A percentile compares a stretch with the other conserved stretches of the same genome.
These are phyloP conservation scores for Talaromyces funiculosus DNA, from an alignment of 2,329 filamentous ascomycete species.

Conservation along the genomic window DNA sequence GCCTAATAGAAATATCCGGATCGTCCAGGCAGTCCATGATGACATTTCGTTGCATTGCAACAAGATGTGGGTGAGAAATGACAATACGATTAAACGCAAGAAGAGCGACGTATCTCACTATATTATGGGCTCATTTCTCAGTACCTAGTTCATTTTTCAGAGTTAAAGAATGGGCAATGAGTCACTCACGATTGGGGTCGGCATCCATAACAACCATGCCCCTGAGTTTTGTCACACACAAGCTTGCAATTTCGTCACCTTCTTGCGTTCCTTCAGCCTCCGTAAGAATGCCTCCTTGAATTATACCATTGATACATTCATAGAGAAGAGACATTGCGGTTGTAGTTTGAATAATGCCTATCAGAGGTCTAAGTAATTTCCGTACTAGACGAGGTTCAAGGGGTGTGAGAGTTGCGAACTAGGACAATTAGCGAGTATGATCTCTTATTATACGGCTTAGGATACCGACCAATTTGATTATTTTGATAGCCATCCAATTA, in stretches of 20 bases:
- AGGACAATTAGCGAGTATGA: slow-evolving; percentile 21
- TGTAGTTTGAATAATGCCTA: slow-evolving; percentile 88
- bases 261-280: slow-evolving; percentile 73
- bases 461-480: slow-evolving; percentile 82
- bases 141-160: not conserved
- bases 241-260: slow-evolving; percentile 81
- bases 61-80: slow-evolving; percentile 76
- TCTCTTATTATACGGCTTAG: not conserved
- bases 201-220: slow-evolving; percentile 92
- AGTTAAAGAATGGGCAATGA: not conserved
- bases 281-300: slow-evolving; percentile 89
- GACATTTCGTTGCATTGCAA: slow-evolving; percentile 89
- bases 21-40: slow-evolving; percentile 96
- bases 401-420: slow-evolving; percentile 93
- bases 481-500: slow-evolving; percentile 99
- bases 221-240: slow-evolving; percentile 88
- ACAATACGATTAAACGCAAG: slow-evolving; percentile 96
- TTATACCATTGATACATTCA: slow-evolving; percentile 97
- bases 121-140: slow-evolving; percentile 7
- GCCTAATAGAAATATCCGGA: slow-evolving; percentile 88
- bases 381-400: slow-evolving; percentile 85
- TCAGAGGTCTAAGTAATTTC: slow-evolving; percentile 85
- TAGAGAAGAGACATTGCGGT: slow-evolving; percentile 97
- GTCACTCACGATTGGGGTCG: slow-evolving; percentile 76
- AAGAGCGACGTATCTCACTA: slow-evolving; percentile 94